These are phyloP conservation scores for Aspergillus intermedius DNA, from an alignment of 2,329 filamentous ascomycete species.

Conservation along the genomic window DNA sequence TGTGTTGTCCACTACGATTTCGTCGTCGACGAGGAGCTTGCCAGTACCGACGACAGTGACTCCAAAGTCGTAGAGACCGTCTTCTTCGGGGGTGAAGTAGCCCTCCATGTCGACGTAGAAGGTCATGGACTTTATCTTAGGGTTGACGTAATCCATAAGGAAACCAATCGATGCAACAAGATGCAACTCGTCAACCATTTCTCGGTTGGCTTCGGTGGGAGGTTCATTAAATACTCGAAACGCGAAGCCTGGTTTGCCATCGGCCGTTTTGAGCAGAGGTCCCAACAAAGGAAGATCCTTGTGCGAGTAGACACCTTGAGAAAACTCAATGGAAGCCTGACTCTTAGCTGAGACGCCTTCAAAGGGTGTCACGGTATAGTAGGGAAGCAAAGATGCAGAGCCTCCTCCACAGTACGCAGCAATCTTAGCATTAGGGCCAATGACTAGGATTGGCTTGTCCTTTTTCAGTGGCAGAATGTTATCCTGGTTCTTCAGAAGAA, in stretches of 20 bases:
- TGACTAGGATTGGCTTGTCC: constrained; percentile 44
- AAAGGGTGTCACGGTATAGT: constrained; percentile 41
- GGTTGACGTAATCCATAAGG: constrained; percentile 50
- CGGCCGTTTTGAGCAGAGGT: constrained; percentile 44
- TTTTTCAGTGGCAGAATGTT: constrained; percentile 53
- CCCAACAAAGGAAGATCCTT: constrained; percentile 57
- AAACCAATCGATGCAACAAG: constrained; percentile 41
- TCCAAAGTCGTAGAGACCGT: constrained; percentile 59
- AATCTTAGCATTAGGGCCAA: constrained; percentile 49
- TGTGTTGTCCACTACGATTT: constrained; percentile 59
- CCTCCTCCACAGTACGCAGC: constrained; percentile 55
- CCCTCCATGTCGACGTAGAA: constrained; percentile 60
- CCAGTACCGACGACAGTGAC: constrained; percentile 60
- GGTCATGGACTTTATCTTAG: constrained; percentile 45
- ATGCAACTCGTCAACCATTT: constrained; percentile 47
- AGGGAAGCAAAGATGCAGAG: constrained; percentile 50
- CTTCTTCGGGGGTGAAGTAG: constrained; percentile 53
- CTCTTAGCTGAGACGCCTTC: constrained; percentile 36
- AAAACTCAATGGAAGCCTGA: constrained; percentile 40
- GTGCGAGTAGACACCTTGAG: constrained; percentile 59
- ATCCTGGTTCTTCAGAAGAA: constrained; percentile 66
- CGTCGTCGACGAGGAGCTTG: constrained; percentile 57
- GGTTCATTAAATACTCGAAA: constrained; percentile 60
- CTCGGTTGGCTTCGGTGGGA: constrained; percentile 42
- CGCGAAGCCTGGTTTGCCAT: constrained; percentile 53